Conservation (phyloP, 805 yeast genomes). For the Spathaspora boniae region DNA sequence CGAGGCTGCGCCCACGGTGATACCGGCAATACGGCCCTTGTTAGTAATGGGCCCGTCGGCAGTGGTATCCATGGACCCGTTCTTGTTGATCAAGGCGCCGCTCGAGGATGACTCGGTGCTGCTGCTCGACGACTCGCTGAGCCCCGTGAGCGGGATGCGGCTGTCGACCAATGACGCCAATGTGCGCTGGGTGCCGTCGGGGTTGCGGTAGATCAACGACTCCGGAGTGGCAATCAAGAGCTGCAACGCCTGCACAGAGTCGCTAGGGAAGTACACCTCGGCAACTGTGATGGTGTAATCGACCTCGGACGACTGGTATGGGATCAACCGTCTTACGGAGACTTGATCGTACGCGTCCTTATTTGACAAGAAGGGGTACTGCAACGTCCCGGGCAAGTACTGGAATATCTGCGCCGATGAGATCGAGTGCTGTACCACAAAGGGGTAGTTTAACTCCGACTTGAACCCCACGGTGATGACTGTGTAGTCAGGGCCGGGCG, state of each 20-base stretch:
- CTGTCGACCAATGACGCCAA: conserved; percentile 72
- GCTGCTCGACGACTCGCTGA: conserved; percentile 14
- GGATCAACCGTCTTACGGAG: conserved; percentile 67
- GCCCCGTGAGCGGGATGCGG: conserved; percentile 55
- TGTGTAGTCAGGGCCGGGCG: conserved; percentile 44
- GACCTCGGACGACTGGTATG: conserved; percentile 54
- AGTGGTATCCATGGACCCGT: conserved; percentile 35
- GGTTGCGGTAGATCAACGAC: conserved; percentile 62
- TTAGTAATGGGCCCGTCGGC: conserved; percentile 12
- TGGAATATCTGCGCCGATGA: conserved; percentile 84
- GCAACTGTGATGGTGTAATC: conserved; percentile 83
- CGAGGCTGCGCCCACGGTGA: conserved; percentile 77
- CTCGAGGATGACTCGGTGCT: conserved; percentile 7
- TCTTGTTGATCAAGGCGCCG: conserved; percentile 11
- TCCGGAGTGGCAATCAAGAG: conserved; percentile 43
- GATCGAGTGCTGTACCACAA: conserved; percentile 67
- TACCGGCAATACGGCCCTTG: conserved; percentile 60
- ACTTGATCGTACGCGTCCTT: conserved; percentile 35
- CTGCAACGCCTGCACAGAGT: conserved; percentile 47
- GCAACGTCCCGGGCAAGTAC: conserved; percentile 73
- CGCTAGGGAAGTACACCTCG: conserved; percentile 72
- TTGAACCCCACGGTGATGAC: conserved; percentile 77
- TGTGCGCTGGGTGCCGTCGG: conserved; percentile 49
- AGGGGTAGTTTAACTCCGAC: conserved; percentile 75
- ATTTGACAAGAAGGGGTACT: conserved; percentile 50